Evolutionary conservation across 768 basidiomycete species (phyloP).

Genomic region (Termitomyces sp.): DNA sequence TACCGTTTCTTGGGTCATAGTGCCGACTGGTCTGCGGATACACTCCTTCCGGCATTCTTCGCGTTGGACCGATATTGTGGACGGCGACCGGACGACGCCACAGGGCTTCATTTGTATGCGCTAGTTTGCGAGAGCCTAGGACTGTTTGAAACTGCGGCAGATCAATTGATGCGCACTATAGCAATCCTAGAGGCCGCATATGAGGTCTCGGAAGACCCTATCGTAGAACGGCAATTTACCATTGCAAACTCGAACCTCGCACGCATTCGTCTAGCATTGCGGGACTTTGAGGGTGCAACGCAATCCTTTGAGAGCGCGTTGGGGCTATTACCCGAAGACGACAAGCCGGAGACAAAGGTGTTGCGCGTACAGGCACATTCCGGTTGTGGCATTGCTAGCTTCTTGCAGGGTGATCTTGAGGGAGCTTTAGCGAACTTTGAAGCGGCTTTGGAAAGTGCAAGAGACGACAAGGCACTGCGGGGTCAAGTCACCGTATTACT

Average conservation of each 20-base stretch:
- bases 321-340: constrained; percentile 60
- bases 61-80: constrained; percentile 74
- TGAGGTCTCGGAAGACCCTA: constrained; percentile 80
- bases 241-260: constrained; percentile 83
- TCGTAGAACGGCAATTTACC: constrained; percentile 73
- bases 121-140: constrained; percentile 85
- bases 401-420: constrained; percentile 59
- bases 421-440: constrained; percentile 68
- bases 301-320: constrained; percentile 71
- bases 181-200: constrained; percentile 79
- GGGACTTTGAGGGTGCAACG: constrained; percentile 56
- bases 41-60: constrained; percentile 76
- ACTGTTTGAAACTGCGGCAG: constrained; percentile 57
- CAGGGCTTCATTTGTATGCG: constrained; percentile 79
- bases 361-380: constrained; percentile 65
- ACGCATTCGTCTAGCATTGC: constrained; percentile 62
- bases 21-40: constrained; percentile 28
- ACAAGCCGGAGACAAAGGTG: constrained; percentile 28
- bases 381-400: constrained; percentile 69
- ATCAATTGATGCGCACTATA: constrained; percentile 60
- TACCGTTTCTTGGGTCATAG: constrained; percentile 18
- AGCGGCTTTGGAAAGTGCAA: constrained; percentile 53
- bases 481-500: constrained; percentile 76
- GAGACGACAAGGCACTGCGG: constrained; percentile 43
- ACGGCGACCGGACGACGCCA: constrained; percentile 62